These are phyloP conservation scores for Kodamaea suecica DNA, from an alignment of 1,139 yeast species.

Conservation along the genomic window DNA sequence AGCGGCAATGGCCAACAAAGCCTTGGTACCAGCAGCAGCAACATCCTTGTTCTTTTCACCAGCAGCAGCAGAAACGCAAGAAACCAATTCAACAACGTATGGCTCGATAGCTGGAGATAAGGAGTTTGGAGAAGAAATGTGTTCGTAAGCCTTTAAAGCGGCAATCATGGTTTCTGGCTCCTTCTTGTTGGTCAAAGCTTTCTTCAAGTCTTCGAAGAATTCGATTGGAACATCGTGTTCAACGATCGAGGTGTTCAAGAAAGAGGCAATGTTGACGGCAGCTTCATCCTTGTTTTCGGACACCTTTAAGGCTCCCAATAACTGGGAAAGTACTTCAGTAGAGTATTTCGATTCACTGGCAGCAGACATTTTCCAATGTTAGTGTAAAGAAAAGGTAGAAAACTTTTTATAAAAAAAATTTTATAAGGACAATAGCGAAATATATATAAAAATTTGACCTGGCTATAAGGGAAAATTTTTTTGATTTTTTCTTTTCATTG, in stretches of 20 bases:
- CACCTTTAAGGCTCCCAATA: conserved; percentile 87
- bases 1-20: conserved; percentile 72
- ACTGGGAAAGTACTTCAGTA: conserved; percentile 85
- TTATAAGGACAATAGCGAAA: conserved; percentile 1
- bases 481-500: too few species aligned
- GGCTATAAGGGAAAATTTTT: conserved; percentile 1
- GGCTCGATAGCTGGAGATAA: conserved; percentile 95
- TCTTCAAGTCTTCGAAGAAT: conserved; percentile 75
- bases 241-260: conserved; percentile 94
- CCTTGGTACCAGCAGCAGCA: conserved; percentile 65
- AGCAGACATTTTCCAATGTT: conserved; percentile 52
- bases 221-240: conserved; percentile 97
- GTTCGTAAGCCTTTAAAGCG: conserved; percentile 80
- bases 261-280: conserved; percentile 86
- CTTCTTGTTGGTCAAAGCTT: conserved; percentile 80
- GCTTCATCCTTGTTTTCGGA: conserved; percentile 89
- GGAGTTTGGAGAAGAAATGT: conserved; percentile 79
- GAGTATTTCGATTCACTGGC: conserved; percentile 64
- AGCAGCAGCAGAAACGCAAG: conserved; percentile 68
- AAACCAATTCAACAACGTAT: conserved; percentile 73
- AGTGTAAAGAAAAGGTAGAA: conserved; percentile 13
- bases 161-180: conserved; percentile 58
- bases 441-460: neutral
- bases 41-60: conserved; percentile 85
- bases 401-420: conserved; percentile 3